Evolutionary conservation across 2,329 filamentous ascomycete species (phyloP).

Genomic region (Stenocarpella maydis): DNA sequence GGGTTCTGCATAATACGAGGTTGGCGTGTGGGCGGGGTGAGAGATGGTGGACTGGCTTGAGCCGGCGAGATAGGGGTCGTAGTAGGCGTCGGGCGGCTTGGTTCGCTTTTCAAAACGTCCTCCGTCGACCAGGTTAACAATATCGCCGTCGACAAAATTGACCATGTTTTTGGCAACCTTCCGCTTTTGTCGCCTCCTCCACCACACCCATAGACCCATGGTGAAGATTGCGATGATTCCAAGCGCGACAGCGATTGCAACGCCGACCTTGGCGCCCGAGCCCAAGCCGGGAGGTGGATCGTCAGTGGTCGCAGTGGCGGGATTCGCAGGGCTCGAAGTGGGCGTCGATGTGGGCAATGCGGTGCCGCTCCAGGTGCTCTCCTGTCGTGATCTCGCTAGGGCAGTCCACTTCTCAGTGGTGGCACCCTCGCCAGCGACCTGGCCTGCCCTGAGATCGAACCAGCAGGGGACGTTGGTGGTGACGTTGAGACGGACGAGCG

Average conservation of each 20-base stretch:
- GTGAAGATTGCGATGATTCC: constrained; percentile 26
- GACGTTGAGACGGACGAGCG: constrained; percentile 22
- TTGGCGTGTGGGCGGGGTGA: constrained; percentile 22
- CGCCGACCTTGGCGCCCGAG: constrained; percentile 30
- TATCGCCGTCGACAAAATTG: constrained; percentile 35
- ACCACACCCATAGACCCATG: constrained; percentile 31
- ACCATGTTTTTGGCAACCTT: constrained; percentile 34
- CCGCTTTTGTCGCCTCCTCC: constrained; percentile 31
- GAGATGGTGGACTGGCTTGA: constrained; percentile 32
- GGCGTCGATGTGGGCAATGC: constrained; percentile 16
- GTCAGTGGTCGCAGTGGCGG: not conserved
- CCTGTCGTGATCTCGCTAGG: constrained; percentile 17
- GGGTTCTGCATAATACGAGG: constrained; percentile 22
- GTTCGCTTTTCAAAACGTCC: constrained; percentile 34
- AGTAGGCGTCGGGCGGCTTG: constrained; percentile 32
- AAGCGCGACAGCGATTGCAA: constrained; percentile 31
- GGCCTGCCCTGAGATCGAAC: constrained; percentile 17
- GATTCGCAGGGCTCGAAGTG: not conserved
- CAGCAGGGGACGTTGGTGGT: constrained; percentile 28
- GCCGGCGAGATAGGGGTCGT: constrained; percentile 32
- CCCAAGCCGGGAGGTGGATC: constrained; percentile 10
- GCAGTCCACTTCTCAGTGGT: constrained; percentile 23
- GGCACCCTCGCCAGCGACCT: not conserved
- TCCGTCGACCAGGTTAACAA: constrained; percentile 33
- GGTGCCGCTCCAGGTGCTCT: constrained; percentile 28